These are phyloP conservation scores for Pseudogymnoascus sp. DNA, from an alignment of 2,329 filamentous ascomycete species.

Conservation along the genomic window DNA sequence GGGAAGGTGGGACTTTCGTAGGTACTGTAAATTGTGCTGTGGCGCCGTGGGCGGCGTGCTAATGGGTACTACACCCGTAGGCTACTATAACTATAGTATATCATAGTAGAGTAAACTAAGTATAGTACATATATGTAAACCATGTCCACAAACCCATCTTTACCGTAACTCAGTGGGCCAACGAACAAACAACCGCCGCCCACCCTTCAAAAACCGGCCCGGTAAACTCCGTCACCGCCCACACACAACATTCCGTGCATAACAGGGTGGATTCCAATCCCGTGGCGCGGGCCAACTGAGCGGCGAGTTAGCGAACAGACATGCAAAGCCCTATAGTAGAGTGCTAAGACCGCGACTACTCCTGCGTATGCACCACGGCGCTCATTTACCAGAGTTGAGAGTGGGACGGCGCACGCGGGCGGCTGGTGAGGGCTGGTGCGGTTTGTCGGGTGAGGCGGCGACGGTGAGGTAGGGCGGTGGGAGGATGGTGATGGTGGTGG, in stretches of 20 bases:
- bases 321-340: not conserved
- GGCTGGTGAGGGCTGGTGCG: not conserved
- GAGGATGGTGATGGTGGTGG: constrained; percentile 16
- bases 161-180: not conserved
- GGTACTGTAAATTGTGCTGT: too few relatives aligned
- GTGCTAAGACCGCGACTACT: not conserved
- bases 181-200: not conserved
- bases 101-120: not conserved
- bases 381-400: constrained; percentile 7
- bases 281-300: not conserved
- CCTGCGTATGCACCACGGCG: not conserved
- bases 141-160: too few relatives aligned
- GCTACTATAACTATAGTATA: not conserved
- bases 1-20: too few relatives aligned
- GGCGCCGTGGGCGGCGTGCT: not conserved
- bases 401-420: not conserved
- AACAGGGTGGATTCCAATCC: not conserved
- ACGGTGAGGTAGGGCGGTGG: constrained; percentile 31
- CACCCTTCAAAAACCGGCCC: not conserved
- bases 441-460: constrained; percentile 19
- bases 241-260: too few relatives aligned
- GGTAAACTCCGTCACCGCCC: not conserved
- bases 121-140: too few relatives aligned
- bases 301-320: not conserved
- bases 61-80: not conserved